Evolutionary conservation across 345 rosid species (phyloP).

Genomic region (Rhodomyrtus tomentosa): DNA sequence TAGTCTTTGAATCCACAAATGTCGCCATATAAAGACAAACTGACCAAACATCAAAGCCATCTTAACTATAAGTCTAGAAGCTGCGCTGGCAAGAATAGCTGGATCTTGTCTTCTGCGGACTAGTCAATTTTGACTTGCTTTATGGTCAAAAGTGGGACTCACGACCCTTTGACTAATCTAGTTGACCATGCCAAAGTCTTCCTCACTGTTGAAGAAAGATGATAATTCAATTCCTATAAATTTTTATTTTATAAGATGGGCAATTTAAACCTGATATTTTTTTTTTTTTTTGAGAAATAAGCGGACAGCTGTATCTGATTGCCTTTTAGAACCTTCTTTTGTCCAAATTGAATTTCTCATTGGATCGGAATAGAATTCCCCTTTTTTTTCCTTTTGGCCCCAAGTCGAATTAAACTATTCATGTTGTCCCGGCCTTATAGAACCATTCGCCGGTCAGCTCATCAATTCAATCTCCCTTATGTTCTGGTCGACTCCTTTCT

Average conservation of each 20-base stretch:
- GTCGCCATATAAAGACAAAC: not conserved
- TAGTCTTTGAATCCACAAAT: not conserved
- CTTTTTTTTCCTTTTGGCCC: not conserved
- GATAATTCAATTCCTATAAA: not conserved
- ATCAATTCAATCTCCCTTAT: not conserved
- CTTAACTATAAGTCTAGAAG: not conserved
- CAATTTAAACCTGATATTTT: not conserved
- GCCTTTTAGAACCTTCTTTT: not conserved
- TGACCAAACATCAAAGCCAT: not conserved
- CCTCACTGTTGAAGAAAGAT: not conserved
- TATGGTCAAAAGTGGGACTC: not conserved
- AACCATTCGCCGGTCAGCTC: not conserved
- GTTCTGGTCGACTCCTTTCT: not conserved
- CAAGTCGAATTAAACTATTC: no score
- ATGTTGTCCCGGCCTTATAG: not conserved
- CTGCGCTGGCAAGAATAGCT: not conserved
- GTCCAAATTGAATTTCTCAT: not conserved
- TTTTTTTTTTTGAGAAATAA: not conserved
- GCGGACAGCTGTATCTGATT: not conserved
- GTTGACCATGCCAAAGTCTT: not conserved
- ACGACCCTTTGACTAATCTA: not conserved
- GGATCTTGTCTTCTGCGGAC: not conserved
- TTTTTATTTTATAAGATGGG: not conserved
- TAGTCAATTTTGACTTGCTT: not conserved
- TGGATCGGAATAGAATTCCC: not conserved